Evolutionary conservation across 2,329 filamentous ascomycete species (phyloP), one percentile per base, ranked within the genome.

Genomic region (Ceratocystis albifundus): DNA sequence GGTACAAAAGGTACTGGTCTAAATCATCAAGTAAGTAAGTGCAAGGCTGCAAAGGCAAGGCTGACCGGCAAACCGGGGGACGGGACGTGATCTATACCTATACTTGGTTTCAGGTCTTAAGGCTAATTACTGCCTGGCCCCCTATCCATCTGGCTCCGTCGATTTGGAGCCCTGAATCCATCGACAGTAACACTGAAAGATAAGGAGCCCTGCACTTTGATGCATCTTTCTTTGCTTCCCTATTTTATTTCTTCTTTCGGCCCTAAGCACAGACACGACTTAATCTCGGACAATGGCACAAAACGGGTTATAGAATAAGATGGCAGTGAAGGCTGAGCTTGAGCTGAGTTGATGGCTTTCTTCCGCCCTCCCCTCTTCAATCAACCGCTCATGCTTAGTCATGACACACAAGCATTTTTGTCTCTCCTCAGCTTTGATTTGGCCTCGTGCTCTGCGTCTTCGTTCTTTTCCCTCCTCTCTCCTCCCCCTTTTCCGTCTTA

Each of bases 231-330:
- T 53, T 25, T 28, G 20, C 15, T 25, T 53, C 8, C 4, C 17
- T 20, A 48, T 10, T 48, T 48, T 7, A 17, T 3, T 50, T 50
- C 32, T 12, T 25, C 7, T 17, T 44, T 62, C 25, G 22, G 5
- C 36, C 7, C 32, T 28, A 32, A 62, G 63, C 63, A 65, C 66
- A 67, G 62, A 67, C 62, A 41, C 62, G 45, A 41, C 59, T 20
- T 65, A 67, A 67, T 67, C 62, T 67, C 66, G 66, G 66, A 44
- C 66, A 45, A 62, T 65, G 55, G 62, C n/a, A 65, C 66, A 41
- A 65, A 65, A 62, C 57, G 55, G 62, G 66, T 17, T 44, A 32
- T 44, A 1, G 48, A 25, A 17, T 20, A 25, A n/a, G 25, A 62
- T 3, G 15, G 25, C 59, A 45, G 17, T 44, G 8, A 45, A 28